These are phyloP conservation scores for Azolla pinnata DNA, from an alignment of 75 land plant genomes.

Conservation along the genomic window DNA sequence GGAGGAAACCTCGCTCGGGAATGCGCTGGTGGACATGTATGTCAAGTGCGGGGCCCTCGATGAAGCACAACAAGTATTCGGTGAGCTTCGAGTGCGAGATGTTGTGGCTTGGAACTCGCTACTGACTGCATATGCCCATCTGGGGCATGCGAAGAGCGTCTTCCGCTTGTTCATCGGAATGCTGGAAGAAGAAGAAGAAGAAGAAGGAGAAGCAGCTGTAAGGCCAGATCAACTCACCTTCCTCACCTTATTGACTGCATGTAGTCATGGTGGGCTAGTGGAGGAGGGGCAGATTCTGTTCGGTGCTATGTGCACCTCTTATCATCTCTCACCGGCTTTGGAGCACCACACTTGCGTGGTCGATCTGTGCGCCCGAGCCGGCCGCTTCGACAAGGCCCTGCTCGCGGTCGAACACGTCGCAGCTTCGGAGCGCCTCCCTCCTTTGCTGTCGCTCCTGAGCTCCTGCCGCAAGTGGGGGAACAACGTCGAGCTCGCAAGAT, in stretches of 20 bases:
- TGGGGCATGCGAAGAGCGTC: too few species aligned
- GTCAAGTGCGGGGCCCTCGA: too few species aligned
- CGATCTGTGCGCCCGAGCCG: constrained; percentile 53
- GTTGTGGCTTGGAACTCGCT: too few species aligned
- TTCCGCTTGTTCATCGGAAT: too few species aligned
- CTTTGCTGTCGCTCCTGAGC: too few species aligned
- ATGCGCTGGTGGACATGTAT: too few species aligned
- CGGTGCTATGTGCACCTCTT: constrained; percentile 26
- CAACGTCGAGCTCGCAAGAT: background rate
- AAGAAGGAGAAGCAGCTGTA: constrained; percentile 5
- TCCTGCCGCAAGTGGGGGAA: too few species aligned
- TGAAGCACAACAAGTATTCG: too few species aligned
- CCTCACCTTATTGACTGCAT: constrained; percentile 43
- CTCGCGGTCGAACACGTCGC: constrained; percentile 43
- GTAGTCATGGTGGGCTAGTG: constrained; percentile 23
- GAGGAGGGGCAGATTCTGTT: constrained; percentile 12
- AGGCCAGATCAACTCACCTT: constrained; percentile 43
- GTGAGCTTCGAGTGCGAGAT: too few species aligned
- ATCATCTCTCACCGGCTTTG: constrained; percentile 32
- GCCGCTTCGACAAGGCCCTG: constrained; percentile 50
- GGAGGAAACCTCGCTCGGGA: too few species aligned
- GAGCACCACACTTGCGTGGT: constrained; percentile 63
- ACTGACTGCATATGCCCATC: too few species aligned
- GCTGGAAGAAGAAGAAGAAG: background rate
- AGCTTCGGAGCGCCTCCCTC: too few species aligned